Conservation (phyloP, 2,329 filamentous ascomycete genomes). For the Phoma sp. region DNA sequence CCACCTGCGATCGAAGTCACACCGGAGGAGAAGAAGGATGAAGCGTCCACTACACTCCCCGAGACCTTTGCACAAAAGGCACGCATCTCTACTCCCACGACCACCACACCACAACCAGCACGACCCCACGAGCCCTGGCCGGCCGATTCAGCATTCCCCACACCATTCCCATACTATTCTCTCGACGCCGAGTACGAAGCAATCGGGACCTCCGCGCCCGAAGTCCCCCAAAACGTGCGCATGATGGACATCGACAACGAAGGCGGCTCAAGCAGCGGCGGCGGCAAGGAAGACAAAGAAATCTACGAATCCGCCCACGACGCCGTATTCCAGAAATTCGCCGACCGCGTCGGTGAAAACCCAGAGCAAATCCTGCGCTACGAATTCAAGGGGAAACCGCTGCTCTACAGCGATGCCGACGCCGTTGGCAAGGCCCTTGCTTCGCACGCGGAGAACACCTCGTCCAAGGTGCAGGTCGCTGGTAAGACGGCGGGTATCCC, state of each 20-base stretch:
- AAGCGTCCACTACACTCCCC: constrained; percentile 64
- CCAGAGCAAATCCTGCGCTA: constrained; percentile 61
- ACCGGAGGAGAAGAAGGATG: constrained; percentile 30
- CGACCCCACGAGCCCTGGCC: constrained; percentile 78
- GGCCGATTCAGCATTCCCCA: constrained; percentile 66
- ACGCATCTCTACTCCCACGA: constrained; percentile 56
- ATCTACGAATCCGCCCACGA: constrained; percentile 59
- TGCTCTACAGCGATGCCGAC: constrained; percentile 84
- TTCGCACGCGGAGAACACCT: constrained; percentile 36
- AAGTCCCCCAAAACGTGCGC: constrained; percentile 57
- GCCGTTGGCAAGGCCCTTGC: constrained; percentile 71
- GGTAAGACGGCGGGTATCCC: constrained; percentile 64
- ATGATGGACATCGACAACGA: constrained; percentile 51
- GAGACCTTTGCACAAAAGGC: constrained; percentile 78
- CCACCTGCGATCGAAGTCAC: constrained; percentile 26
- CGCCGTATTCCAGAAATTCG: constrained; percentile 60
- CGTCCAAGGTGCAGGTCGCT: constrained; percentile 39
- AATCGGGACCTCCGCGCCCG: constrained; percentile 65
- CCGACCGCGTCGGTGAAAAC: constrained; percentile 59
- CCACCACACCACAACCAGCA: constrained; percentile 34
- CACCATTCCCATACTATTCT: constrained; percentile 78
- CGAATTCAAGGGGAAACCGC: constrained; percentile 56
- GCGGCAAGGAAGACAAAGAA: constrained; percentile 55
- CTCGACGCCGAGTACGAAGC: constrained; percentile 92
- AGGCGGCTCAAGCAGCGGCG: constrained; percentile 35